These are phyloP conservation scores for Saururus chinensis DNA, from an alignment of 164 flowering plant genomes.

Conservation along the genomic window DNA sequence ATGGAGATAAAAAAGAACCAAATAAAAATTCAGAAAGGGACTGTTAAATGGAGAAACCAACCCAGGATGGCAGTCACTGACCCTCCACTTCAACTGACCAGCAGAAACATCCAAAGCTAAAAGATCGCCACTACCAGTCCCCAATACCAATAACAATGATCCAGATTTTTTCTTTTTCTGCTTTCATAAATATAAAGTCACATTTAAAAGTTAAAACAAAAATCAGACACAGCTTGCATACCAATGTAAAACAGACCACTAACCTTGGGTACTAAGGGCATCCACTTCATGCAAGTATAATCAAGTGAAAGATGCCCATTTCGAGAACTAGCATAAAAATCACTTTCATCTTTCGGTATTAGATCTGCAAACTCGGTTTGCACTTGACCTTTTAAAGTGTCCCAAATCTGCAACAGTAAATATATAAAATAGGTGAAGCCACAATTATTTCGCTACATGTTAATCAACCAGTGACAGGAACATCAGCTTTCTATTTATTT, in stretches of 20 bases:
- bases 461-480: no score
- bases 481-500: no score
- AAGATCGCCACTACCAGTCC: constrained; percentile 90
- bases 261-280: constrained; percentile 59
- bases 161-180: constrained; percentile 68
- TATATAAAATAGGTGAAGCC: constrained; percentile 1
- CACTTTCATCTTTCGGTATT: constrained; percentile 26
- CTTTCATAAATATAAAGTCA: constrained; percentile 3
- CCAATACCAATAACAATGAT: constrained; percentile 49
- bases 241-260: not conserved
- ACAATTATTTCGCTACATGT: not conserved
- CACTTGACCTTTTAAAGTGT: constrained; percentile 71
- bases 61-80: constrained; percentile 92
- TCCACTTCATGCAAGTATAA: constrained; percentile 90
- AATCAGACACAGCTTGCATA: not conserved
- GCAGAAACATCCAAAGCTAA: constrained; percentile 76
- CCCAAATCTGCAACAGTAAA: constrained; percentile 99
- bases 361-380: constrained; percentile 81
- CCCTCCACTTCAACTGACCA: constrained; percentile 78
- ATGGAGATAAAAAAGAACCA: no score
- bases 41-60: constrained; percentile 19
- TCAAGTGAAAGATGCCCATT: constrained; percentile 85
- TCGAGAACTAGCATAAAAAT: constrained; percentile 28
- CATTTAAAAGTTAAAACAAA: not conserved
- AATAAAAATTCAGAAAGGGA: no score